These are phyloP conservation scores for Xylariaceae sp. DNA, from an alignment of 2,329 filamentous ascomycete species.

Conservation along the genomic window DNA sequence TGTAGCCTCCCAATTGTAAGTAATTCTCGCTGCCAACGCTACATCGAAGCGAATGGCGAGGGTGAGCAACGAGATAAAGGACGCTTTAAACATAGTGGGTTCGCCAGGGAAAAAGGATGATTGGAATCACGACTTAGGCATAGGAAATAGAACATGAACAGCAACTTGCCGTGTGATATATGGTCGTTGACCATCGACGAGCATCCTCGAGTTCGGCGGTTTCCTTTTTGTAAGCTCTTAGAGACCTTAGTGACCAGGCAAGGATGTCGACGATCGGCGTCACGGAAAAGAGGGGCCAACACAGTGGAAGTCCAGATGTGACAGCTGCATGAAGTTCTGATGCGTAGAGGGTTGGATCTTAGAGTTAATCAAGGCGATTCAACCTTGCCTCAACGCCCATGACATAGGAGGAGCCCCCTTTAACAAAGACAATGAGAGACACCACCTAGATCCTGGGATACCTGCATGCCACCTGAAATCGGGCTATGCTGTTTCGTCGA, in stretches of 20 bases:
- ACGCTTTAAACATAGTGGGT: conserved; percentile 2
- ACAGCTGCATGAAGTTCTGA: not conserved
- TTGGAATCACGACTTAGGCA: not conserved
- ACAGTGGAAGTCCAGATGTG: not conserved
- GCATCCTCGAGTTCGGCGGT: not conserved
- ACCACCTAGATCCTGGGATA: too few relatives aligned
- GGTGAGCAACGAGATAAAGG: conserved; percentile 5
- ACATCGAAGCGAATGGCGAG: conserved; percentile 21
- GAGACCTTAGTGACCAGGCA: not conserved
- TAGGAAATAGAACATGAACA: not conserved
- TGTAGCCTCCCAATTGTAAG: conserved; percentile 54
- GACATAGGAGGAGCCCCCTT: not conserved
- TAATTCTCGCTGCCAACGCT: conserved; percentile 41
- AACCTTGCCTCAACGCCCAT: not conserved
- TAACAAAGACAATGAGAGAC: too few relatives aligned
- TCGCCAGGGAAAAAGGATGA: not conserved
- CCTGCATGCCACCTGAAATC: too few relatives aligned
- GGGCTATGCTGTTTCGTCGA: too few relatives aligned
- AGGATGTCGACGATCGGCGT: not conserved
- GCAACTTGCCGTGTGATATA: not conserved
- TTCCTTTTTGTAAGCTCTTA: conserved; percentile 1
- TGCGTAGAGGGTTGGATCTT: not conserved
- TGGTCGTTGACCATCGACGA: not conserved
- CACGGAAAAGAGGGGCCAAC: not conserved
- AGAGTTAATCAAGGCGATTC: not conserved